Evolutionary conservation across 257 asterid genomes (phyloP).

Genomic region (Hygrophila difformis): DNA sequence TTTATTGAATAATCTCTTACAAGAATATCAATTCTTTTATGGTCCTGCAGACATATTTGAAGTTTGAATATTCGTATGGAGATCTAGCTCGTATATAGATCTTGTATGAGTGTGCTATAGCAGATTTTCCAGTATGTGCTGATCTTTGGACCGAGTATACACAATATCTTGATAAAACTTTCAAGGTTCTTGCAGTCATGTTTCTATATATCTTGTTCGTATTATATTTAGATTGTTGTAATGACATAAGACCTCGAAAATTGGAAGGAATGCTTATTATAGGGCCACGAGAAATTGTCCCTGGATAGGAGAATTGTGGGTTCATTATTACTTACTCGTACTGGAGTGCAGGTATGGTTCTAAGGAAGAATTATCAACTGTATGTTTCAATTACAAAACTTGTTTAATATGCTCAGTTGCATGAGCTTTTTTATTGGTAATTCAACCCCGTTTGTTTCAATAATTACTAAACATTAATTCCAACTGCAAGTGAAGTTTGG

Average conservation of each 20-base stretch:
- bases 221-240: slow-evolving; percentile 11
- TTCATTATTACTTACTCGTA: slow-evolving; percentile 58
- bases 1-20: slow-evolving; percentile 2
- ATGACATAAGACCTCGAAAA: slow-evolving; percentile 49
- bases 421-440: slow-evolving; percentile 13
- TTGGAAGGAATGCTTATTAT: slow-evolving; percentile 65
- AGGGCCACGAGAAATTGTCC: slow-evolving; percentile 96
- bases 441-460: background rate
- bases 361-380: slow-evolving; percentile 66
- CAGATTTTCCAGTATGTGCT: slow-evolving; percentile 64
- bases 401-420: background rate
- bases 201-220: slow-evolving; percentile 1
- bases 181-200: slow-evolving; percentile 54
- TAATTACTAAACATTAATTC: no score
- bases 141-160: slow-evolving; percentile 85
- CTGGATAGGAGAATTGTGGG: slow-evolving; percentile 93
- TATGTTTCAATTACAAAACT: slow-evolving; percentile 25
- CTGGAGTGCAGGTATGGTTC: slow-evolving; percentile 77
- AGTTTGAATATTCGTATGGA: slow-evolving; percentile 84
- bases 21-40: slow-evolving; percentile 13
- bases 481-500: no score
- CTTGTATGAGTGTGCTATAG: slow-evolving; percentile 82
- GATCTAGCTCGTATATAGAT: slow-evolving; percentile 94
- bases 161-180: slow-evolving; percentile 73
- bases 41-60: slow-evolving; percentile 62